Conservation (phyloP, 768 basidiomycete genomes). For the Chalciporus sphaerocephalus region DNA sequence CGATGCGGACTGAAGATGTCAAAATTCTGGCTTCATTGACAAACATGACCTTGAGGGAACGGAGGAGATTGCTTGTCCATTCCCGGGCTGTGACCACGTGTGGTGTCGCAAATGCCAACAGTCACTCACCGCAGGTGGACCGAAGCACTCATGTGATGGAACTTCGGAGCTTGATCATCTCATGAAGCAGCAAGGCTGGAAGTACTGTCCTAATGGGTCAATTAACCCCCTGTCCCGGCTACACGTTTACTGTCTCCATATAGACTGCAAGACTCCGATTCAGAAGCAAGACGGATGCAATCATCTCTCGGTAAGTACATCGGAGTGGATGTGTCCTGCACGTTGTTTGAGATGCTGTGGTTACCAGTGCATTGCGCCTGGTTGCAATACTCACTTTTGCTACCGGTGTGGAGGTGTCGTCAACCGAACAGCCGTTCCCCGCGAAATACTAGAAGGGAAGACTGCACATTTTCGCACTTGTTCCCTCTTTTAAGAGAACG, state of each 20-base stretch:
- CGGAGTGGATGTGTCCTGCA: neutral
- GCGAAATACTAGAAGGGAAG: constrained; percentile 32
- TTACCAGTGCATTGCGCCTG: constrained; percentile 48
- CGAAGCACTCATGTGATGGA: constrained; percentile 31
- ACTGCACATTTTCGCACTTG: constrained; percentile 33
- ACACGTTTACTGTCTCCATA: neutral
- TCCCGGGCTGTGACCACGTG: constrained; percentile 42
- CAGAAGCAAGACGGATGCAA: constrained; percentile 52
- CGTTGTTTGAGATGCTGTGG: neutral
- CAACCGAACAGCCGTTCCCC: constrained; percentile 34
- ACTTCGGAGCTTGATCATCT: constrained; percentile 42
- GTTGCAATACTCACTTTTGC: constrained; percentile 57
- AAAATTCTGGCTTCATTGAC: constrained; percentile 48
- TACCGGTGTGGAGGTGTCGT: constrained; percentile 47
- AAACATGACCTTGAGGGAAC: constrained; percentile 40
- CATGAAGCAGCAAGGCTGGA: constrained; percentile 53
- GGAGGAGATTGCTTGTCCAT: constrained; percentile 46
- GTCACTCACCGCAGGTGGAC: constrained; percentile 29
- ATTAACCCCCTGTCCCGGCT: neutral
- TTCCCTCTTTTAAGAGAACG: constrained; percentile 17
- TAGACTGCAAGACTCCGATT: constrained; percentile 47
- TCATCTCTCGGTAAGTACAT: constrained; percentile 50
- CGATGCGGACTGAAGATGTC: constrained; percentile 39
- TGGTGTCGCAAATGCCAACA: constrained; percentile 64
- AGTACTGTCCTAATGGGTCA: constrained; percentile 52